phyloP scores from a whole-genome alignment of 768 basidiomycete genomes.

The Phaffia tasmanica region DNA sequence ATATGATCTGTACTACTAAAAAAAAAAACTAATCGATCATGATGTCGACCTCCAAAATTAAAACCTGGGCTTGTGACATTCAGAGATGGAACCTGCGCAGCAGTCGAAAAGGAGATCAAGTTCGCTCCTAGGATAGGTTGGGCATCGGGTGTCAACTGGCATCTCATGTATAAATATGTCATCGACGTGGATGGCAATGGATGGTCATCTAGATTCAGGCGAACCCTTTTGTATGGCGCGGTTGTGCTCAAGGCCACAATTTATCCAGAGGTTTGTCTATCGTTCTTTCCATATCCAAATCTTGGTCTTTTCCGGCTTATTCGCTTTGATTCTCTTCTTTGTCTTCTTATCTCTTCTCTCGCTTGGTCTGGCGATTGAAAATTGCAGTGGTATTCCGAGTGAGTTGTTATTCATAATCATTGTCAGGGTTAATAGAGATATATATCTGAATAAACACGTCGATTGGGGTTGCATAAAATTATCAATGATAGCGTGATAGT shows the following conservation, averaged over 20 bases:
- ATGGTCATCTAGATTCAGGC: constrained; percentile 19
- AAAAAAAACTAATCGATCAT: too few relatives aligned
- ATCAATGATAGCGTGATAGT: background rate
- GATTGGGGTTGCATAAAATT: background rate
- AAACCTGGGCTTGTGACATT: too few relatives aligned
- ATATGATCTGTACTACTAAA: background rate
- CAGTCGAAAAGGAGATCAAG: constrained; percentile 11
- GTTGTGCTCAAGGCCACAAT: constrained; percentile 21
- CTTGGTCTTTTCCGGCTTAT: background rate
- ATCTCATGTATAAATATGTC: constrained; percentile 5
- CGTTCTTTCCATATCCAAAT: background rate
- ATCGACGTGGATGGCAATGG: constrained; percentile 24
- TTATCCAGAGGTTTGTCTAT: constrained; percentile 16
- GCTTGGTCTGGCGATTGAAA: background rate
- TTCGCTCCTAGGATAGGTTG: background rate
- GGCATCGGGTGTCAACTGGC: background rate
- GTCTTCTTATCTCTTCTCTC: background rate
- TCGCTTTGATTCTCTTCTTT: background rate
- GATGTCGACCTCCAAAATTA: background rate
- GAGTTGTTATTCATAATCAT: background rate
- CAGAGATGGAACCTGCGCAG: constrained; percentile 24
- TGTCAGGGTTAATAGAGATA: background rate
- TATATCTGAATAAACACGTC: too few relatives aligned
- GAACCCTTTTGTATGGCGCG: constrained; percentile 8
- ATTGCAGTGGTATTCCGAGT: constrained; percentile 25